Base-by-base conservation (phyloP, 768 basidiomycete species). In the Rhodosporidiobolus sp. region DNA sequence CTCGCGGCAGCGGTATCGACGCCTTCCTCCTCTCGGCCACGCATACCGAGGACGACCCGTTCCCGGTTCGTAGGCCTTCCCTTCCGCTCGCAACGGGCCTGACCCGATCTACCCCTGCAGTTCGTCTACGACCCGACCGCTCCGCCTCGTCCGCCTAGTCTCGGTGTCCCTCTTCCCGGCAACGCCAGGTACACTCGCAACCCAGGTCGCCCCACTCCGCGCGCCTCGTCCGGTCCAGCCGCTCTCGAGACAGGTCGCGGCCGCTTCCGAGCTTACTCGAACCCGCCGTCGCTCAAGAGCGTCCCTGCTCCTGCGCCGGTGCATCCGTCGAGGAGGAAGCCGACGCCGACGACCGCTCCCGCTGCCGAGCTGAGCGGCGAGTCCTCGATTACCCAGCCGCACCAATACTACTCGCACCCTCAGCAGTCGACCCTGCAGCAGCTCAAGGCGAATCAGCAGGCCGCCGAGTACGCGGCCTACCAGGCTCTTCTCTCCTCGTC, bases 111-210 rank as follows among this genome's bases (percentile, higher is more conserved):
- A 12, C 20, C 34, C 8, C 19, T 12, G 7, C 49, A 54, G 54
- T 56, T 54, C 34, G 46, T 61, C 11, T 60, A 61, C 53, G 34
- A 61, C 7, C 45, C 53, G 34, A 56, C 64, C 26, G 59, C 34
- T 8, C 14, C 20, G 45, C 70, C 45, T 12, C 56, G n/a, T 19
- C 55, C 65, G 26, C 26, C 45, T 14, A 4, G 26, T 59, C 22
- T 24, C 38, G 22, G 30, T 50, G 2, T 68, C 10, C 69, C 73
- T 24, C 73, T 75, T 4, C 73, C 73, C 1, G 73, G 73, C 55
- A 75, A 75, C 63, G 48, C 73, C 11, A 69, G 73, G 54, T 75
- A 70, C 59, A 59, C 66, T 8, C 66, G 53, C 28, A 26, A 55
- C 30, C 38, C 38, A 14, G 58, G 65, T n/a, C 71, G 71, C 32